phyloP scores from a whole-genome alignment of 2,329 filamentous ascomycete species.

The Zasmidium cellare region DNA sequence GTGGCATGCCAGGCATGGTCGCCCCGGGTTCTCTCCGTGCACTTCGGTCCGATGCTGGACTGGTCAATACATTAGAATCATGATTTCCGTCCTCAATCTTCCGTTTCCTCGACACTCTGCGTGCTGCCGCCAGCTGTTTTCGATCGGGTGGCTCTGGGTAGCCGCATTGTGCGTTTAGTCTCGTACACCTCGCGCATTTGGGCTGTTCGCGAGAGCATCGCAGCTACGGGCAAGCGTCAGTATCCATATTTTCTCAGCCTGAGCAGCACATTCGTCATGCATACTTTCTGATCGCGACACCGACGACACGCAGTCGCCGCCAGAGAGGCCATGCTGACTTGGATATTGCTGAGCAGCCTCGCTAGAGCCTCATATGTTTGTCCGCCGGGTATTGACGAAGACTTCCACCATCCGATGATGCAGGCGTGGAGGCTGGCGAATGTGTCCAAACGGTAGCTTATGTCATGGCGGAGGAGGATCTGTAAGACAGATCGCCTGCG shows the following conservation, averaged over 20 bases:
- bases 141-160: conserved; percentile 2
- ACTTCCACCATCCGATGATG: too few relatives aligned
- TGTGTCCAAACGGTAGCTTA: too few relatives aligned
- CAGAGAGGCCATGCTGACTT: background rate
- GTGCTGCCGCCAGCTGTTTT: background rate
- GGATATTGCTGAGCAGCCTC: background rate
- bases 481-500: too few relatives aligned
- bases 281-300: background rate
- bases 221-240: background rate
- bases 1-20: background rate
- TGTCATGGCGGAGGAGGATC: too few relatives aligned
- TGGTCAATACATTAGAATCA: background rate
- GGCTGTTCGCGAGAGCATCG: conserved; percentile 2
- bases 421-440: too few relatives aligned
- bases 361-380: background rate
- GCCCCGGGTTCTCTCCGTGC: background rate
- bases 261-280: too few relatives aligned
- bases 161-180: background rate
- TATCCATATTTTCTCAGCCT: background rate
- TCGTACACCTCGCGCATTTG: background rate
- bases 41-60: background rate
- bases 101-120: background rate
- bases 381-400: background rate
- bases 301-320: background rate
- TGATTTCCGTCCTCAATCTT: background rate